Evolutionary conservation across 768 basidiomycete species (phyloP).

Genomic region (Hygrophoropsis aurantiaca): DNA sequence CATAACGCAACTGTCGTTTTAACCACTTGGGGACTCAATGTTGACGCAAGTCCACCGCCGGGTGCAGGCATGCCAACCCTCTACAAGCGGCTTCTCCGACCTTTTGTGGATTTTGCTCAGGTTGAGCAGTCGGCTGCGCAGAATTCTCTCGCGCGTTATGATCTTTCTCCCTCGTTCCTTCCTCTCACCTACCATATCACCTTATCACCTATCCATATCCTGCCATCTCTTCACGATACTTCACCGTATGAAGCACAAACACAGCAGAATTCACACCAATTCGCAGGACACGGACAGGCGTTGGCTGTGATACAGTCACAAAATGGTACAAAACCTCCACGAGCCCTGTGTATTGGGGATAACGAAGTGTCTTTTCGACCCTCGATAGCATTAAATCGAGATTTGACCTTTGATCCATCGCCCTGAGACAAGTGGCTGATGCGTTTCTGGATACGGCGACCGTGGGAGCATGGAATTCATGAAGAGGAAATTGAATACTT

Average conservation of each 20-base stretch:
- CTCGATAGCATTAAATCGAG: neutral
- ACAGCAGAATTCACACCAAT: slow-evolving; percentile 15
- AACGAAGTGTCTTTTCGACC: slow-evolving; percentile 13
- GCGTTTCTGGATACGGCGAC: too few species aligned
- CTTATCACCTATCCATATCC: slow-evolving; percentile 25
- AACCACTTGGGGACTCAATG: slow-evolving; percentile 62
- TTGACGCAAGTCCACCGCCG: slow-evolving; percentile 16
- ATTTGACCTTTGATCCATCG: neutral
- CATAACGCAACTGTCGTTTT: slow-evolving; percentile 53
- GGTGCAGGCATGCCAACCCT: slow-evolving; percentile 20
- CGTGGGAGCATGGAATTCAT: too few species aligned
- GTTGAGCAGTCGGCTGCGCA: slow-evolving; percentile 4
- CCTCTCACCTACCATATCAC: slow-evolving; percentile 42
- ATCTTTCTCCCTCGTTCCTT: slow-evolving; percentile 21
- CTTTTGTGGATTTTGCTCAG: slow-evolving; percentile 36
- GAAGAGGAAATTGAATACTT: too few species aligned
- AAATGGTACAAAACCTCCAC: slow-evolving; percentile 11
- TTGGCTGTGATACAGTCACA: slow-evolving; percentile 30
- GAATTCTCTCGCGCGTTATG: neutral
- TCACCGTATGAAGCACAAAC: slow-evolving; percentile 13
- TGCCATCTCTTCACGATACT: slow-evolving; percentile 7
- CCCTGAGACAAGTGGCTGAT: too few species aligned
- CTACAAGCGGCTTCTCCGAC: slow-evolving; percentile 55
- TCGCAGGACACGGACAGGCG: slow-evolving; percentile 17
- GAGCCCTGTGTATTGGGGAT: slow-evolving; percentile 20